Evolutionary conservation across 345 rosid genomes (phyloP), one percentile per base, ranked within the genome.

Genomic region (Heritiera littoralis): DNA sequence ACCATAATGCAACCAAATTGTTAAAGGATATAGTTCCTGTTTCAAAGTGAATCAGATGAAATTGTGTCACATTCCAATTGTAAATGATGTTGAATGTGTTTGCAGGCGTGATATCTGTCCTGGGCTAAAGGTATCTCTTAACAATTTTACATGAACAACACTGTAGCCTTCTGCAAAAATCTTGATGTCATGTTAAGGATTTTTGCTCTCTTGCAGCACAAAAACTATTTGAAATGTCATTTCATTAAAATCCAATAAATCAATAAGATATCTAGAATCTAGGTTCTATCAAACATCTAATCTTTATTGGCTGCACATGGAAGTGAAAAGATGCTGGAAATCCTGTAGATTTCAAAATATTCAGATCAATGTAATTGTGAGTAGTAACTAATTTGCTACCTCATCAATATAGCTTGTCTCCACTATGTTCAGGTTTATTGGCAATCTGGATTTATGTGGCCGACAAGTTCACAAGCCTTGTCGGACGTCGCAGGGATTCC

Each of bases 401-500:
- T 65, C 9, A 18, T 70, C 7, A 69, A 67, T 69, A 45, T 48
- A 77, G 7, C 3, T 14, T 70, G 17, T 65, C 55, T 74, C 35
- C 7, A 65, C 76, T 41, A 32, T 78, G 56, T 55, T 56, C 84
- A 95, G 99, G 78, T 92, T 89, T 82, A 82, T 86, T 1, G 99
- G 99, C 64, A 95, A 95, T 79, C 82, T 89, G 73, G 99, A 93
- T 81, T 90, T 95, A 45, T 95, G 99, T 14, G 99, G 99, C 9
- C 90, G 84, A 71, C 99, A 93, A 91, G 89, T 95, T 77, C 88
- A 86, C 82, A 92, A 91, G 85, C 99, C 92, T 61, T 95, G 99
- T 79, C 86, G 97, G 83, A 92, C 99, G 66, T 89, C 98, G 28
- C 81, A 93, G 91, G 99, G 99, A n/a, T 95, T 95, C 69, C 99